Evolutionary conservation across 2,329 filamentous ascomycete genomes (phyloP).

Genomic region (Leptodontidium sp.): DNA sequence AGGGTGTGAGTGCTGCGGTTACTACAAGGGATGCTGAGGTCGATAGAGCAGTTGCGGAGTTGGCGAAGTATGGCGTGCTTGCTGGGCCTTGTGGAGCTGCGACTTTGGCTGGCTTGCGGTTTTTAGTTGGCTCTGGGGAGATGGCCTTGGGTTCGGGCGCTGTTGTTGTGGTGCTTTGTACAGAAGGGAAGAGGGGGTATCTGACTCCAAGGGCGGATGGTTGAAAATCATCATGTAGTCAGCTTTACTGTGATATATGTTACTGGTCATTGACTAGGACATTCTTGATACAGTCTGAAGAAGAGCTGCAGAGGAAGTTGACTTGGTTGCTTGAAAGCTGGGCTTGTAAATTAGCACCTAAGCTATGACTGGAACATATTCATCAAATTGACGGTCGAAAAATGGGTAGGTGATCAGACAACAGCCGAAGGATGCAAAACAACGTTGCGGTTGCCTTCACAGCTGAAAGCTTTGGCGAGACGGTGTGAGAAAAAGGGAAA

Average conservation of each 20-base stretch:
- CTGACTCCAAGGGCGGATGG: slow-evolving; percentile 24
- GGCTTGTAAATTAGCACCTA: no score
- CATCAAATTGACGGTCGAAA: no score
- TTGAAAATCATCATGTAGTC: not conserved
- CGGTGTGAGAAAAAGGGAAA: no score
- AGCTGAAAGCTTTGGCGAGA: no score
- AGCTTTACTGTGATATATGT: not conserved
- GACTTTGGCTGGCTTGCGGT: slow-evolving; percentile 63
- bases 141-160: slow-evolving; percentile 52
- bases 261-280: not conserved
- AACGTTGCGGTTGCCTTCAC: no score
- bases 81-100: slow-evolving; percentile 61
- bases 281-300: no score
- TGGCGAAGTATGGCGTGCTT: slow-evolving; percentile 49
- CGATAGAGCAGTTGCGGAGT: slow-evolving; percentile 51
- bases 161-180: slow-evolving; percentile 71
- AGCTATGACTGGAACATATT: no score
- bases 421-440: no score
- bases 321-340: no score
- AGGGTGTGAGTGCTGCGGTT: slow-evolving; percentile 53
- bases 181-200: slow-evolving; percentile 68
- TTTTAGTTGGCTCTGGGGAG: slow-evolving; percentile 51
- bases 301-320: no score
- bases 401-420: no score
- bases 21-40: slow-evolving; percentile 54